These are phyloP conservation scores for Arthrobotrys pseudoclavata DNA, from an alignment of 2,329 filamentous ascomycete species.

Conservation along the genomic window DNA sequence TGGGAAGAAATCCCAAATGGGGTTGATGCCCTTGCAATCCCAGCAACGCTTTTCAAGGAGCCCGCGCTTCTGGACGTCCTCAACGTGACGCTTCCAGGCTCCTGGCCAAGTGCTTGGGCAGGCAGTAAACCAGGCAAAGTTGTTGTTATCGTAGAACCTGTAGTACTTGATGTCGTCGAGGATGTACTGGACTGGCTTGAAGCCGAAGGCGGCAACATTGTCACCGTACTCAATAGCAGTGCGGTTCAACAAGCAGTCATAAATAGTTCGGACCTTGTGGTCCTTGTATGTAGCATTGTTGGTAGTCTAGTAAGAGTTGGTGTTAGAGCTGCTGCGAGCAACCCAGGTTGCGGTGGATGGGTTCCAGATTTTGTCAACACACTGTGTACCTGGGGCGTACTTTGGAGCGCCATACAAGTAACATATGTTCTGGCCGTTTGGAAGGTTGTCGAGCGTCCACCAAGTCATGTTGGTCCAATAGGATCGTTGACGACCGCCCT, in stretches of 20 bases:
- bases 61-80: constrained; percentile 13
- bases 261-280: constrained; percentile 45
- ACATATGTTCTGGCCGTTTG: constrained; percentile 11
- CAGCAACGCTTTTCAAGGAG: constrained; percentile 34
- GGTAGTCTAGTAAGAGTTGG: constrained; percentile 40
- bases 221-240: constrained; percentile 43
- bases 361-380: constrained; percentile 45
- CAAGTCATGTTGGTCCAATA: constrained; percentile 28
- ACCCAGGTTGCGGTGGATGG: constrained; percentile 30
- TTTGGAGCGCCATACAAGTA: constrained; percentile 40
- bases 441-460: constrained; percentile 12
- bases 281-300: constrained; percentile 40
- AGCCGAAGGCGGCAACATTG: constrained; percentile 41
- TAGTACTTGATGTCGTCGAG: constrained; percentile 48
- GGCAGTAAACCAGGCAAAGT: constrained; percentile 45
- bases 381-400: constrained; percentile 35
- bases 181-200: constrained; percentile 36
- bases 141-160: constrained; percentile 49
- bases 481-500: constrained; percentile 21
- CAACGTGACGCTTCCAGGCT: constrained; percentile 45
- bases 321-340: constrained; percentile 31
- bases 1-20: constrained; percentile 43
- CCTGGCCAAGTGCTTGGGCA: constrained; percentile 50
- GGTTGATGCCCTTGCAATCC: constrained; percentile 43
- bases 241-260: constrained; percentile 43